Evolutionary conservation across 495 filamentous ascomycete genomes (phyloP).

Genomic region (Aspergillus hancockii): DNA sequence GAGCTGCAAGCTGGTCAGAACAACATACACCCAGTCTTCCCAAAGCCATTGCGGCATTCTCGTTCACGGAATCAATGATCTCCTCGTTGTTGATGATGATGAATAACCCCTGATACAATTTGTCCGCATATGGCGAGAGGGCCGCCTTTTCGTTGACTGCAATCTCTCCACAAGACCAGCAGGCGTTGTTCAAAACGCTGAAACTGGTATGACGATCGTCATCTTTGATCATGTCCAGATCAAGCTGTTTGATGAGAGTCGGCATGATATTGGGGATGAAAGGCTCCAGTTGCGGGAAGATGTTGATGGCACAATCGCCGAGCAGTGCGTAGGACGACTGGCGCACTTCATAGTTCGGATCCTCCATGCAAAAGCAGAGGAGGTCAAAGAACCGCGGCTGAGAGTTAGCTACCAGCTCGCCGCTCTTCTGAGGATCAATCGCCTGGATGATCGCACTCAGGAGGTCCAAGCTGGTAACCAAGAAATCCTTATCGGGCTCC

Average conservation of each 20-base stretch:
- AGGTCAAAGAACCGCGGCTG: constrained; percentile 88
- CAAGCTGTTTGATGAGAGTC: constrained; percentile 80
- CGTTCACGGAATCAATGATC: constrained; percentile 87
- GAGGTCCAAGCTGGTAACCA: constrained; percentile 94
- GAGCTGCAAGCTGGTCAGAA: constrained; percentile 73
- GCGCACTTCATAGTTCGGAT: constrained; percentile 86
- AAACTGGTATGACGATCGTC: constrained; percentile 78
- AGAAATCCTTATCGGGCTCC: constrained; percentile 91
- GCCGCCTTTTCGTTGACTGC: constrained; percentile 80
- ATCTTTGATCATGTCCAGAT: constrained; percentile 72
- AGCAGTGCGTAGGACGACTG: constrained; percentile 96
- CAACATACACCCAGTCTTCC: constrained; percentile 87
- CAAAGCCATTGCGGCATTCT: constrained; percentile 93
- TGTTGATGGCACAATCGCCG: constrained; percentile 94
- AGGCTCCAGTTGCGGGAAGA: constrained; percentile 79
- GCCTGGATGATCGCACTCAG: constrained; percentile 94
- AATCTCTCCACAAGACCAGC: constrained; percentile 96
- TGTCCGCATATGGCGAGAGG: constrained; percentile 75
- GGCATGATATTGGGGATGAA: constrained; percentile 73
- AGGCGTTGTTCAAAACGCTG: constrained; percentile 95
- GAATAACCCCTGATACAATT: constrained; percentile 72
- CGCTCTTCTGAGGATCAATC: constrained; percentile 71
- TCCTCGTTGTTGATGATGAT: constrained; percentile 79
- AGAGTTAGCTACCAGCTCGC: constrained; percentile 70
- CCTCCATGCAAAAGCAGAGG: constrained; percentile 89